Evolutionary conservation across 2,329 filamentous ascomycete species (phyloP).

Genomic region (Pleurostoma richardsiae): DNA sequence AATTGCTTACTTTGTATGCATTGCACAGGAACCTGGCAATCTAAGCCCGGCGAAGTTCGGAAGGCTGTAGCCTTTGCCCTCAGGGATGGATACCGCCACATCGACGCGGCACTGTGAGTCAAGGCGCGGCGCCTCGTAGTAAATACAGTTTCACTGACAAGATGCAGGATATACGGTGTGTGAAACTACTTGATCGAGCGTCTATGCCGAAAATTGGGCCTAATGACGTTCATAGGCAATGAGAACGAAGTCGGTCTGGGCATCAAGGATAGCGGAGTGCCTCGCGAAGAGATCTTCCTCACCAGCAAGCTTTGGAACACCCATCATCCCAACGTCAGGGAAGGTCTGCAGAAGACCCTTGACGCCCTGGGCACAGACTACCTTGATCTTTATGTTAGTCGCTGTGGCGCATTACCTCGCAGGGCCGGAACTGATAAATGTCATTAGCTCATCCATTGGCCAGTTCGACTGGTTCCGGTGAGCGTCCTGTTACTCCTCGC

Average conservation of each 20-base stretch:
- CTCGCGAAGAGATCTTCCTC: slow-evolving; percentile 41
- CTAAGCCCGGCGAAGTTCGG: slow-evolving; percentile 49
- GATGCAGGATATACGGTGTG: slow-evolving; percentile 3
- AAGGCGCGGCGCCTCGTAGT: not conserved
- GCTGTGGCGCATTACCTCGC: not conserved
- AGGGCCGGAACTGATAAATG: not conserved
- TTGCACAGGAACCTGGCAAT: slow-evolving; percentile 50
- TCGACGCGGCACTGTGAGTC: slow-evolving; percentile 35
- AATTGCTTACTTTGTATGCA: not conserved
- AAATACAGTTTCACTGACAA: not conserved
- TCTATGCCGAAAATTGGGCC: slow-evolving; percentile 15
- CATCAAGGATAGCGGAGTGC: slow-evolving; percentile 36
- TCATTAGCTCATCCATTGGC: slow-evolving; percentile 39
- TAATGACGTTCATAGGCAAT: slow-evolving; percentile 26
- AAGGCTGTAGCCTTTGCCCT: slow-evolving; percentile 52
- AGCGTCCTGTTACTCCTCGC: not conserved
- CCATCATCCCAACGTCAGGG: slow-evolving; percentile 44
- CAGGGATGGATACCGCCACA: slow-evolving; percentile 49
- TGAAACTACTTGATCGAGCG: not conserved
- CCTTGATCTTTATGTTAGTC: slow-evolving; percentile 34
- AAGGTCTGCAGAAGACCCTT: slow-evolving; percentile 36
- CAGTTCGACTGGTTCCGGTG: slow-evolving; percentile 14
- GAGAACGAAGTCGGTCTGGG: slow-evolving; percentile 44
- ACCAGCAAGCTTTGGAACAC: slow-evolving; percentile 62
- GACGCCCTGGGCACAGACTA: slow-evolving; percentile 37